Base-by-base conservation (phyloP, 129 eudicot genomes). In the Silybum marianum region DNA sequence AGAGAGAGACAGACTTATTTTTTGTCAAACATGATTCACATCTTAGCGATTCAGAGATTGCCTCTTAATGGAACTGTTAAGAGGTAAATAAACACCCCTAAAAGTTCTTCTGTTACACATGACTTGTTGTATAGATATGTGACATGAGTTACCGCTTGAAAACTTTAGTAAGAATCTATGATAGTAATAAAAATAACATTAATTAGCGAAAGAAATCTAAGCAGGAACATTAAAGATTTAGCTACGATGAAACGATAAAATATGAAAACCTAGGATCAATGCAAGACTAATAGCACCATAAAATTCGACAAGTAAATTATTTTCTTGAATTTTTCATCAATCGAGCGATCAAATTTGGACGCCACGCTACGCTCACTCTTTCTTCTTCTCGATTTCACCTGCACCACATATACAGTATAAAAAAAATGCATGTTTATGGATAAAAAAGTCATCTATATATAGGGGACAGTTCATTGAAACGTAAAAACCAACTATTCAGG, bases 301-400 rank as follows among this genome's bases (percentile, higher is more conserved):
- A 67, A 80, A 72, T 36, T 48, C 26, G 54, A 36, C 58, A 14
- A 58, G 14, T 69, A 54, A 36, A 77, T 23, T 77, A 24, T 65
- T 66, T 34, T 23, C 54, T 51, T 66, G 5, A 14, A 76, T n/a
- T 26, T n/a, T 82, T 82, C 78, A 36, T 71, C 7, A 71, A 71
- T 83, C 58, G 7, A 38, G 26, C 36, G 38, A 71, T 60, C 30
- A 42, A 13, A 72, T 39, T 58, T 19, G 66, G 66, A 19, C 23
- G 32, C 68, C 79, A 72, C 28, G 22, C 19, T 3, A 5, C 19
- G 30, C 74, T 83, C 79, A 72, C 74, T 77, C 82, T 63, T 72
- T 71, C 82, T 77, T 72, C 79, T 48, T 80, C 73, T 39, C 44
- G 19, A 88, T 34, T 38, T 81, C 84, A 81, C 79, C 78, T 88